phyloP scores from a whole-genome alignment of 306 rosid species.

The Corylus avellana region DNA sequence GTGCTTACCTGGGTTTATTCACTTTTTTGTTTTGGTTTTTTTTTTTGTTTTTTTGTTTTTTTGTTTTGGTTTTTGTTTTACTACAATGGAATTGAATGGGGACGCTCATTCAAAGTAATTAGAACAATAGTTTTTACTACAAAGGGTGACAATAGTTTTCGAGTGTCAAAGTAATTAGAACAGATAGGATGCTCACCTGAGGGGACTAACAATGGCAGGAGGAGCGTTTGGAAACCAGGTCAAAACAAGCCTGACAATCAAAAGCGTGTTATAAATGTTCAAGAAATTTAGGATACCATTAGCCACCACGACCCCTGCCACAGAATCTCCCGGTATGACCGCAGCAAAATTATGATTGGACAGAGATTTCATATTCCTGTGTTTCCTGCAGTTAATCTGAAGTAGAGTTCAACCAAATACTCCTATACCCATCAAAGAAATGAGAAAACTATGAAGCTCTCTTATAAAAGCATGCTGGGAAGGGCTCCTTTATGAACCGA shows the following conservation, averaged over 20 bases:
- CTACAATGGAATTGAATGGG: background rate
- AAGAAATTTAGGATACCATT: slow-evolving; percentile 82
- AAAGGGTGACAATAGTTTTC: too few species aligned
- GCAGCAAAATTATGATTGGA: slow-evolving; percentile 73
- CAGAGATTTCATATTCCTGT: slow-evolving; percentile 33
- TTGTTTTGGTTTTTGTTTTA: too few species aligned
- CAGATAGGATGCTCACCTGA: slow-evolving; percentile 50
- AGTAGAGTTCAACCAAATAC: slow-evolving; percentile 18
- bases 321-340: slow-evolving; percentile 85
- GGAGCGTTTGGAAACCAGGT: slow-evolving; percentile 97
- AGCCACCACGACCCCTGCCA: slow-evolving; percentile 82
- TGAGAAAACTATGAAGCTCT: too few species aligned
- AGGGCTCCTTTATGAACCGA: background rate
- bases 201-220: slow-evolving; percentile 81
- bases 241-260: slow-evolving; percentile 85
- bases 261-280: slow-evolving; percentile 80
- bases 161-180: slow-evolving; percentile 3
- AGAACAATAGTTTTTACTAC: background rate
- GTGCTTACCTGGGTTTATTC: background rate
- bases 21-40: too few species aligned
- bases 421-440: background rate
- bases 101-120: background rate
- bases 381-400: slow-evolving; percentile 61
- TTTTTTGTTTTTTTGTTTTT: too few species aligned
- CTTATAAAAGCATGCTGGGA: too few species aligned